A percentile compares a stretch with the other conserved stretches of the same genome.
phyloP scores from a whole-genome alignment of 306 rosid genomes.

The Casuarina cunninghamiana region DNA sequence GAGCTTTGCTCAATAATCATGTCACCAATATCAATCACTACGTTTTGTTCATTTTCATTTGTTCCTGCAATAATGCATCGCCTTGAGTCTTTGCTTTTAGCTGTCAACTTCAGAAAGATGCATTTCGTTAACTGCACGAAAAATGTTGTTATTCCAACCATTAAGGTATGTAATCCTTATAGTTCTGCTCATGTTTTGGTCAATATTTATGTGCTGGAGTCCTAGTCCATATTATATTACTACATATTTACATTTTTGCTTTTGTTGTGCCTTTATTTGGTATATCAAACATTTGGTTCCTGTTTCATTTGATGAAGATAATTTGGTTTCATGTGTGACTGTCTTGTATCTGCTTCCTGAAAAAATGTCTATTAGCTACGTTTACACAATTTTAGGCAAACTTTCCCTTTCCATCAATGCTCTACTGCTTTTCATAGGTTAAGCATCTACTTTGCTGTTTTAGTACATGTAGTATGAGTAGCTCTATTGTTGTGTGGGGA shows the following conservation, averaged over 20 bases:
- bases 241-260: background rate
- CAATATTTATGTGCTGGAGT: background rate
- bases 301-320: background rate
- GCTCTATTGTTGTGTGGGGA: background rate
- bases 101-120: conserved; percentile 58
- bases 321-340: background rate
- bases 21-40: conserved; percentile 60
- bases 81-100: conserved; percentile 62
- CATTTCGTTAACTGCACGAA: conserved; percentile 54
- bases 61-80: conserved; percentile 81
- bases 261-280: background rate
- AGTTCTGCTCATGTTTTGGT: background rate
- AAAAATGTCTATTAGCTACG: background rate
- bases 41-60: conserved; percentile 60
- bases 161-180: conserved; percentile 44
- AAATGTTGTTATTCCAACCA: conserved; percentile 45
- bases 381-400: background rate
- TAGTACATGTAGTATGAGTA: background rate
- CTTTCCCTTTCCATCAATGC: background rate
- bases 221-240: background rate
- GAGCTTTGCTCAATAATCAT: conserved; percentile 67
- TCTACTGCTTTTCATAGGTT: background rate
- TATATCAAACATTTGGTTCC: background rate
- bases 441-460: background rate
- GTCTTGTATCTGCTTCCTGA: background rate